Evolutionary conservation across 140 eudicot genomes (phyloP), one percentile per base, ranked within the genome.

Genomic region (Stevia rebaudiana): DNA sequence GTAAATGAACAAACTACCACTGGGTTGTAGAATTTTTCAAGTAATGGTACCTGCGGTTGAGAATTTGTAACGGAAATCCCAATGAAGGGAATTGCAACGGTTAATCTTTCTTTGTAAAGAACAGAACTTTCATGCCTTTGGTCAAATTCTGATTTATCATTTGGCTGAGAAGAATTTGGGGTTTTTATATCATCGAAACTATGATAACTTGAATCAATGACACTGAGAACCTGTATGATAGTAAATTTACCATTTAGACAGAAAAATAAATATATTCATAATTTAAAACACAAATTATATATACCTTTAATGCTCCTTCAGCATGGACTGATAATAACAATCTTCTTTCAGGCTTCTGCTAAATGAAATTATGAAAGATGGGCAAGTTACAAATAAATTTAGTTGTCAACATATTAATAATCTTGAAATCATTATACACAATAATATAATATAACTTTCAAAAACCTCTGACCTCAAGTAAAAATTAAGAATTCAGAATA

Each of bases 291-390:
- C 23, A 30, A 60, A 63, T 25, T 55, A 71, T 67, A 80, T 50
- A 69, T 67, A 92, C 98, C 97, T 88, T 94, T 68, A 83, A 69
- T 58, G 95, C 97, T 58, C 99, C 97, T 86, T 88, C 99, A 67
- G 99, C 92, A 76, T 83, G 99, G 54, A 94, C 94, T 70, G 95
- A 85, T 51, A 90, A 52, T 6, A 85, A 61, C 83, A 94, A 76
- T 63, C 79, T 94, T 76, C 97, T 85, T 78, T 88, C 94, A 66
- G 88, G 88, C 70, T 88, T 94, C 97, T 88, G 94, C 13, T 54
- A 75, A 75, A 54, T 31, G 40, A 48, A 67, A 64, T 21, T 13
- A 60, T 18, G 31, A 50, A 63, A 46, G 41, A 56, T 56, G 30
- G 3, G 28, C 5, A 44, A 61, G 63, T 52, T 57, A 35, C 33